Conservation (phyloP, 208 protist genomes). For the Blechomonas ayalai region DNA sequence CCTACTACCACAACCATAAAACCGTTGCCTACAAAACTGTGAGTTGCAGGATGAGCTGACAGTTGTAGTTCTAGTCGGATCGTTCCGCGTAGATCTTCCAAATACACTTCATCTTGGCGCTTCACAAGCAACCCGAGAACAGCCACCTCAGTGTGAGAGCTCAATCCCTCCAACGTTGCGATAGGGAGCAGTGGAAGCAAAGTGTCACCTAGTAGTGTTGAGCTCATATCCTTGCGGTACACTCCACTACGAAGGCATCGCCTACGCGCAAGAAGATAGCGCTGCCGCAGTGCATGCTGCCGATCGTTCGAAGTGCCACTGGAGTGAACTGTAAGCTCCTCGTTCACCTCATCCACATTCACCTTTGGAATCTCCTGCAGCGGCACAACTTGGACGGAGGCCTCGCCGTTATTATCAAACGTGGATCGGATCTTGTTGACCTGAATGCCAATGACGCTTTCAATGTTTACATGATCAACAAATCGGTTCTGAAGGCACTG, state of each 20-base stretch:
- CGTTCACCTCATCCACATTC: conserved; percentile 58
- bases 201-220: conserved; percentile 23
- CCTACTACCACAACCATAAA: conserved; percentile 68
- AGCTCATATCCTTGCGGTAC: conserved; percentile 51
- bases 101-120: conserved; percentile 27
- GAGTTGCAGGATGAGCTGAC: not conserved
- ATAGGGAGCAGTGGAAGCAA: conserved; percentile 61
- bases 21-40: conserved; percentile 47
- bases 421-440: conserved; percentile 29
- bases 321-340: conserved; percentile 31
- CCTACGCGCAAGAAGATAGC: conserved; percentile 69
- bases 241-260: conserved; percentile 74
- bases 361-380: conserved; percentile 38
- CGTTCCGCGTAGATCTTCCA: conserved; percentile 64
- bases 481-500: conserved; percentile 44
- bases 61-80: conserved; percentile 33
- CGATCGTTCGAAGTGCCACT: conserved; percentile 15
- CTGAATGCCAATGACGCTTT: conserved; percentile 39
- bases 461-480: conserved; percentile 53
- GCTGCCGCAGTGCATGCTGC: conserved; percentile 55
- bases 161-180: conserved; percentile 70
- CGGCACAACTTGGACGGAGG: conserved; percentile 28
- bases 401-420: conserved; percentile 15
- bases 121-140: conserved; percentile 73
- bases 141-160: conserved; percentile 33